Percentiles rank a stretch among this genome's conserved stretches.
phyloP scores from a whole-genome alignment of 768 basidiomycete species.

The Mycena chlorophos region DNA sequence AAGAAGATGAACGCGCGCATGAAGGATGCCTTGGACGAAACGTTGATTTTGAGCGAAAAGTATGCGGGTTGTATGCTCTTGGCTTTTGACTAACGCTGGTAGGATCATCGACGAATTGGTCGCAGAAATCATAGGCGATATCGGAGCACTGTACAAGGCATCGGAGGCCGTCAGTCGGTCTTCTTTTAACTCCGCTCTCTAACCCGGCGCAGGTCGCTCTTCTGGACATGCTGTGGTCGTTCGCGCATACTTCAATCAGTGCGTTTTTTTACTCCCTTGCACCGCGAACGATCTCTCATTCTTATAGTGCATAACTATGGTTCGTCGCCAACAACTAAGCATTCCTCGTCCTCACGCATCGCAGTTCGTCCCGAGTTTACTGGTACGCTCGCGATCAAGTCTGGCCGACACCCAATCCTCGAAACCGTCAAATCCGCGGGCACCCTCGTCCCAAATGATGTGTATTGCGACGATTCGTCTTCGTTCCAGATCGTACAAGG shows the following conservation, averaged over 20 bases:
- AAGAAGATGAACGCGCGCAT: constrained; percentile 87
- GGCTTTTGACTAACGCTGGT: neutral
- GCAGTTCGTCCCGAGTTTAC: constrained; percentile 91
- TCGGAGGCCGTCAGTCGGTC: constrained; percentile 73
- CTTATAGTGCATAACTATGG: constrained; percentile 49
- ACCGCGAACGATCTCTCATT: neutral
- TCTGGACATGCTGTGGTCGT: constrained; percentile 88
- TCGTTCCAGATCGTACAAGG: constrained; percentile 92
- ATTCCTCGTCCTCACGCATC: neutral
- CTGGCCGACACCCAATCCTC: constrained; percentile 85
- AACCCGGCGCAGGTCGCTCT: constrained; percentile 67
- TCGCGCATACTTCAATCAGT: constrained; percentile 83
- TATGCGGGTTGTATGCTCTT: constrained; percentile 27
- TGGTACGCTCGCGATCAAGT: constrained; percentile 84
- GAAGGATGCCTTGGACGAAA: constrained; percentile 90
- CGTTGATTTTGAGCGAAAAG: constrained; percentile 83
- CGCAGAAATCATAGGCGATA: constrained; percentile 62
- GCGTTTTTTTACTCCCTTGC: constrained; percentile 30
- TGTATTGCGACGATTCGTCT: constrained; percentile 81
- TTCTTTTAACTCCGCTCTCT: neutral
- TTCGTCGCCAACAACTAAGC: constrained; percentile 16
- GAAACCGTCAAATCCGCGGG: constrained; percentile 70
- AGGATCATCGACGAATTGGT: constrained; percentile 84
- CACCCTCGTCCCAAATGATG: constrained; percentile 83
- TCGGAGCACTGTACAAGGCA: constrained; percentile 84